Percentiles rank a stretch among this genome's conserved stretches.
phyloP scores from a whole-genome alignment of 2,329 filamentous ascomycete genomes.

The Exophiala oligosperma region DNA sequence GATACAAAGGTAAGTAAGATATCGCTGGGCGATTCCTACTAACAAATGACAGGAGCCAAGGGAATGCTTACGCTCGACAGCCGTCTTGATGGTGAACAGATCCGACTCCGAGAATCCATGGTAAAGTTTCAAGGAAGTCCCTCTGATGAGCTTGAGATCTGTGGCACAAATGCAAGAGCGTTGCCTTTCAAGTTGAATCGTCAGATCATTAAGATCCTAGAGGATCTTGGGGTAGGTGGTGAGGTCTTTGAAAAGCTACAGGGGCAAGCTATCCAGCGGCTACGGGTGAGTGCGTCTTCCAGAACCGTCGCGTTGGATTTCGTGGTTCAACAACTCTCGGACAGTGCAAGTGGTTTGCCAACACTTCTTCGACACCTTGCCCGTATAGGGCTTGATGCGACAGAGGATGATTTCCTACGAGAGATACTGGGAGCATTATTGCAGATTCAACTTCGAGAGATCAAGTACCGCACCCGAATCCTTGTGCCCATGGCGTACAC shows the following conservation, averaged over 20 bases:
- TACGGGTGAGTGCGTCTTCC: slow-evolving; percentile 61
- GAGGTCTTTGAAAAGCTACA: slow-evolving; percentile 67
- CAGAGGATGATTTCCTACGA: slow-evolving; percentile 68
- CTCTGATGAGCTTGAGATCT: slow-evolving; percentile 65
- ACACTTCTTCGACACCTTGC: slow-evolving; percentile 62
- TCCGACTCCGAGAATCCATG: slow-evolving; percentile 74
- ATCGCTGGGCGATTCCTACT: not conserved
- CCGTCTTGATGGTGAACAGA: slow-evolving; percentile 55
- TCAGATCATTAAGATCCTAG: slow-evolving; percentile 81
- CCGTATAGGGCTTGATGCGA: slow-evolving; percentile 63
- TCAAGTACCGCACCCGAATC: slow-evolving; percentile 80
- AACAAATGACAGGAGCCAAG: slow-evolving; percentile 58
- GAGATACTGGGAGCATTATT: slow-evolving; percentile 69
- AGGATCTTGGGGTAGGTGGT: slow-evolving; percentile 66
- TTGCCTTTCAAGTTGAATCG: slow-evolving; percentile 73
- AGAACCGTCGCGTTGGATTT: slow-evolving; percentile 66
- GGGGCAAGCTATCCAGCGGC: slow-evolving; percentile 57
- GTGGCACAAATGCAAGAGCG: slow-evolving; percentile 66
- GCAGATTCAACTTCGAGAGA: slow-evolving; percentile 66
- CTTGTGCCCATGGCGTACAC: slow-evolving; percentile 70
- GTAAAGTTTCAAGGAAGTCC: slow-evolving; percentile 68
- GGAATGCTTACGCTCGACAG: slow-evolving; percentile 74
- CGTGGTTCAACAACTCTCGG: slow-evolving; percentile 62
- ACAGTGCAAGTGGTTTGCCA: slow-evolving; percentile 60
- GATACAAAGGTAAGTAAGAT: slow-evolving; percentile 58